Evolutionary conservation across 1,284 basidiomycete genomes (phyloP), one percentile per base, ranked within the genome.

Genomic region (Vanrija pseudolonga): DNA sequence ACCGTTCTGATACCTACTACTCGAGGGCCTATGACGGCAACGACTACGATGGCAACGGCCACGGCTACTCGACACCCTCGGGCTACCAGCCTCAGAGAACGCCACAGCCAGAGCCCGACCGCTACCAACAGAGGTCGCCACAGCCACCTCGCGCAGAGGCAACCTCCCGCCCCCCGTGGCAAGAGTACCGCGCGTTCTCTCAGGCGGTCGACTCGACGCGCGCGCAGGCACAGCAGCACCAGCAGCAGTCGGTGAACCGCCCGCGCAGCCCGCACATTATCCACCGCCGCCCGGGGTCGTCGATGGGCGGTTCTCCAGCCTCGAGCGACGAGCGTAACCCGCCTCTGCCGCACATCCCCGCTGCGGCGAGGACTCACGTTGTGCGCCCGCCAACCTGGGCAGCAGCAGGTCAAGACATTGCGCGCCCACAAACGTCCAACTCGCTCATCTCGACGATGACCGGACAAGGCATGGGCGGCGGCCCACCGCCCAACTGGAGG

Each of bases 311-410:
- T 4, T 65, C 61, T 45, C 68, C 69, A 7, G 64, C 67, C 2
- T 57, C 60, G 20, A 68, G 65, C 36, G 66, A 68, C 48, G 66
- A 71, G 23, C 66, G 69, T 42, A 49, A 63, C 5, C 69, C 66
- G 2, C 48, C 54, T 6, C 45, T 54, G n/a, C 45, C 41, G 8
- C 45, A 53, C 42, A 45, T 57, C n/a, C 45, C 45, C 3, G 26
- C 46, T 6, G 50, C 56, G 8, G 42, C 56, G 5, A 45, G 52
- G 15, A 51, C 42, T 9, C 39, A 51, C 20, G 51, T 57, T 19
- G 24, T 23, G 39, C 56, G 56, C 22, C 56, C 56, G 1, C 56
- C 52, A 11, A 22, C 45, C n/a, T 15, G 40, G 11, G 5, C 37
- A 24, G 5, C 37, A 24, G 26, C 38, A 5, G 6, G 22, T 9